phyloP scores from a whole-genome alignment of 2,329 filamentous ascomycete species.

The Cladosporium halotolerans region DNA sequence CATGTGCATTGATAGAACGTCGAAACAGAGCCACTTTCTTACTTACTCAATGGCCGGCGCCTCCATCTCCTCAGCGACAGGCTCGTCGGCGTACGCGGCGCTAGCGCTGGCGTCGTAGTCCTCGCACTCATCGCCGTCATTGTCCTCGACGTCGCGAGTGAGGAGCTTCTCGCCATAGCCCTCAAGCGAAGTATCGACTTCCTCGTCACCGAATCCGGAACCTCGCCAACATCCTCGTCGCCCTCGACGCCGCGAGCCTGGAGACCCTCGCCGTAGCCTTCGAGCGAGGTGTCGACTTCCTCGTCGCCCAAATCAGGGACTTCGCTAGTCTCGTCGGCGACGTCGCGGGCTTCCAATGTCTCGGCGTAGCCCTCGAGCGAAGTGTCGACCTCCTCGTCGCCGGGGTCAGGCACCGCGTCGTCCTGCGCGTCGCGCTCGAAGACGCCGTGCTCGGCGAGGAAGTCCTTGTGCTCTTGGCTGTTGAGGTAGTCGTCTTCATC shows the following conservation, averaged over 20 bases:
- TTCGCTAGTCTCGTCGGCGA: background rate
- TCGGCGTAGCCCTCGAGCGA: background rate
- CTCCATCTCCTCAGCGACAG: background rate
- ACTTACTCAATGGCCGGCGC: conserved; percentile 6
- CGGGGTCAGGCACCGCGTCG: background rate
- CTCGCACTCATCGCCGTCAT: background rate
- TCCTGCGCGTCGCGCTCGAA: background rate
- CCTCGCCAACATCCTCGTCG: background rate
- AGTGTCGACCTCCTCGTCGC: conserved; percentile 2
- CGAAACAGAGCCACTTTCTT: no score
- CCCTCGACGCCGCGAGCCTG: background rate
- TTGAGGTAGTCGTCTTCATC: background rate
- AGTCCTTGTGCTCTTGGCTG: background rate
- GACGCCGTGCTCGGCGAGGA: background rate
- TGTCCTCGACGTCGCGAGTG: background rate
- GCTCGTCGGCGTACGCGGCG: background rate
- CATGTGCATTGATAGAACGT: no score
- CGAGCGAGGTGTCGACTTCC: conserved; percentile 9
- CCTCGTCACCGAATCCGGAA: conserved; percentile 1
- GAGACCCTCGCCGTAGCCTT: conserved; percentile 3
- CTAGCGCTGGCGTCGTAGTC: background rate
- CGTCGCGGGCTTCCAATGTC: background rate
- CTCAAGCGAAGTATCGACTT: conserved; percentile 11
- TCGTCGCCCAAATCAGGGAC: background rate
- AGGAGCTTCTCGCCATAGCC: background rate